phyloP scores from a whole-genome alignment of 495 filamentous ascomycete species.

The Penicillium silybi region DNA sequence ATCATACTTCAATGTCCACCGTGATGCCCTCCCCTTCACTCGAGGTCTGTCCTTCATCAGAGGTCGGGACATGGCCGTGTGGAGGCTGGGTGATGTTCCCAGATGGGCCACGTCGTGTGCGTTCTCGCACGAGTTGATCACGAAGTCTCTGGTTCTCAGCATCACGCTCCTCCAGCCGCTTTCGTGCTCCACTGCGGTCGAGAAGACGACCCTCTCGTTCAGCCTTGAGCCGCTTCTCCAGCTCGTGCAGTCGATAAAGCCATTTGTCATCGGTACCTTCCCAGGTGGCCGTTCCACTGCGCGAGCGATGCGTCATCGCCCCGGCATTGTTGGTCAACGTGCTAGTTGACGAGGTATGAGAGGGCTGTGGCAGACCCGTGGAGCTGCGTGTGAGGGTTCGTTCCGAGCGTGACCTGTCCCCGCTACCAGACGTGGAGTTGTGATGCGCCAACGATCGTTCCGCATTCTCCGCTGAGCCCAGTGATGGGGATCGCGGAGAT shows the following conservation, averaged over 20 bases:
- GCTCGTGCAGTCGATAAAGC: conserved; percentile 77
- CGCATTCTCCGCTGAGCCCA: conserved; percentile 16
- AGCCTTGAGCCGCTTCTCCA: conserved; percentile 83
- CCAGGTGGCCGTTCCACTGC: conserved; percentile 22
- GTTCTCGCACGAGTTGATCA: conserved; percentile 64
- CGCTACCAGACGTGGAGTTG: conserved; percentile 34
- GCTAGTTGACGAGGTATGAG: conserved; percentile 30
- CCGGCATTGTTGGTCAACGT: conserved; percentile 30
- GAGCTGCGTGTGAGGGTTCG: conserved; percentile 28
- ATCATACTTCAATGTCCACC: conserved; percentile 44
- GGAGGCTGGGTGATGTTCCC: conserved; percentile 11
- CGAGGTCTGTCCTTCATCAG: conserved; percentile 37
- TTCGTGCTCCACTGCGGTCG: conserved; percentile 77
- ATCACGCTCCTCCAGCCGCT: conserved; percentile 79
- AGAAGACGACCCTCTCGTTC: conserved; percentile 84
- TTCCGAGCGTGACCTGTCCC: conserved; percentile 23
- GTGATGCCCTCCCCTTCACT: conserved; percentile 44
- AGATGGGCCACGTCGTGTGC: conserved; percentile 38
- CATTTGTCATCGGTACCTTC: conserved; percentile 61
- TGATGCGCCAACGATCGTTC: conserved; percentile 48
- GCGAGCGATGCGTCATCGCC: conserved; percentile 31
- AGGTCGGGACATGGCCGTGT: conserved; percentile 9
- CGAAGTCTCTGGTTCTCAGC: conserved; percentile 71
- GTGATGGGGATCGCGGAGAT: conserved; percentile 27
- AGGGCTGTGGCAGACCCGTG: conserved; percentile 37